phyloP scores from a whole-genome alignment of 768 basidiomycete species.

The Collybia sp. region DNA sequence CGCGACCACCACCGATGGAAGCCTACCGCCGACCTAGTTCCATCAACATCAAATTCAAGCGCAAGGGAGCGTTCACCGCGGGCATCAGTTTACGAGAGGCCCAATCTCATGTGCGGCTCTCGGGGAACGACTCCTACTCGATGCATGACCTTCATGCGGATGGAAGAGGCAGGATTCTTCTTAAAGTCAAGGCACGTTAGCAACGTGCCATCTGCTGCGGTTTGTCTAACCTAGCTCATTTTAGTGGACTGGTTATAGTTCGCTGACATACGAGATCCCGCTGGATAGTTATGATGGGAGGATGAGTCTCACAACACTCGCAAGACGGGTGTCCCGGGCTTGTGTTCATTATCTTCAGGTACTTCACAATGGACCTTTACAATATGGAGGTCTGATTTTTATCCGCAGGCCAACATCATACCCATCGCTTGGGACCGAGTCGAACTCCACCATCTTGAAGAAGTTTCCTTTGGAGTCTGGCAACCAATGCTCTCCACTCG shows the following conservation, averaged over 20 bases:
- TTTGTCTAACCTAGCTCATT: background rate
- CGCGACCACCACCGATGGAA: slow-evolving; percentile 32
- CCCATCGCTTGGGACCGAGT: slow-evolving; percentile 68
- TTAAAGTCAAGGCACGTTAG: slow-evolving; percentile 54
- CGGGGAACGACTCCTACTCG: slow-evolving; percentile 58
- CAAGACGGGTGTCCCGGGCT: slow-evolving; percentile 63
- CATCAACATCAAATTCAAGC: slow-evolving; percentile 65
- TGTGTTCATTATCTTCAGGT: slow-evolving; percentile 76
- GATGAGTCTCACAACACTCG: slow-evolving; percentile 61
- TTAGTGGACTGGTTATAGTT: slow-evolving; percentile 68
- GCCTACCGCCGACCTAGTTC: slow-evolving; percentile 45
- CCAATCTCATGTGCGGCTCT: slow-evolving; percentile 57
- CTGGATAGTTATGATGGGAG: slow-evolving; percentile 63
- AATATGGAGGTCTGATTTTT: slow-evolving; percentile 1
- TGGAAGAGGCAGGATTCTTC: slow-evolving; percentile 48
- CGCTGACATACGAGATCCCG: slow-evolving; percentile 73
- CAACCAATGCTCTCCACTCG: slow-evolving; percentile 59
- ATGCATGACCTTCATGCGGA: slow-evolving; percentile 66
- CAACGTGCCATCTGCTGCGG: slow-evolving; percentile 2
- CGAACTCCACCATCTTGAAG: slow-evolving; percentile 68
- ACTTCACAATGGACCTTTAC: slow-evolving; percentile 3
- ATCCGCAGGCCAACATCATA: slow-evolving; percentile 57
- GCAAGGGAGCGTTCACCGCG: slow-evolving; percentile 59
- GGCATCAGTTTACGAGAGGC: slow-evolving; percentile 70
- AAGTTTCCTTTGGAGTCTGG: slow-evolving; percentile 65